Evolutionary conservation across 768 basidiomycete genomes (phyloP).

Genomic region (Pisolithus sp.): DNA sequence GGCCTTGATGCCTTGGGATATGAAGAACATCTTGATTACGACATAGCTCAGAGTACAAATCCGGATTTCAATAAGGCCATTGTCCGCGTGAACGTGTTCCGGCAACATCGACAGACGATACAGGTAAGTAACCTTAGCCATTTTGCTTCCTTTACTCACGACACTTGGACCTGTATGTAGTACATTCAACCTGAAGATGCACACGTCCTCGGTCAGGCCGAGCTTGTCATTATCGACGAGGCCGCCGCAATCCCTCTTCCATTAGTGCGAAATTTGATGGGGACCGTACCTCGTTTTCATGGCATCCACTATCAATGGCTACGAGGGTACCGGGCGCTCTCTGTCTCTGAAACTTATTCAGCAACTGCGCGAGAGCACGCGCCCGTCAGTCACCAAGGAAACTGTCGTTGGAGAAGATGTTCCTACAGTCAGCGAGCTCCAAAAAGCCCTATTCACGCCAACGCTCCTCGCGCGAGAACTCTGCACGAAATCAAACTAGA

Average conservation of each 20-base stretch:
- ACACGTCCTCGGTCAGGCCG: constrained; percentile 95
- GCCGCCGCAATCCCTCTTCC: constrained; percentile 97
- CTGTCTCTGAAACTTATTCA: constrained; percentile 97
- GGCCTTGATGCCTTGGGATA: constrained; percentile 92
- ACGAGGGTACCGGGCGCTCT: constrained; percentile 98
- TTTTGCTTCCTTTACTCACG: background rate
- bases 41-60: constrained; percentile 91
- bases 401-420: constrained; percentile 35
- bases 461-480: constrained; percentile 58
- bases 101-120: constrained; percentile 90
- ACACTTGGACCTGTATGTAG: constrained; percentile 34
- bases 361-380: constrained; percentile 87
- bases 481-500: constrained; percentile 92
- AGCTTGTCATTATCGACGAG: constrained; percentile 96
- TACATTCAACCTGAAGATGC: constrained; percentile 98
- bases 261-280: constrained; percentile 90
- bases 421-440: constrained; percentile 32
- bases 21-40: constrained; percentile 97
- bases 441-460: constrained; percentile 55
- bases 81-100: constrained; percentile 91
- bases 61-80: constrained; percentile 93
- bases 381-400: constrained; percentile 71
- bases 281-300: constrained; percentile 96
- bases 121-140: constrained; percentile 51
- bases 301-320: constrained; percentile 99